phyloP scores from a whole-genome alignment of 202 grass and related monocot genomes.

The Alloteropsis angusta region DNA sequence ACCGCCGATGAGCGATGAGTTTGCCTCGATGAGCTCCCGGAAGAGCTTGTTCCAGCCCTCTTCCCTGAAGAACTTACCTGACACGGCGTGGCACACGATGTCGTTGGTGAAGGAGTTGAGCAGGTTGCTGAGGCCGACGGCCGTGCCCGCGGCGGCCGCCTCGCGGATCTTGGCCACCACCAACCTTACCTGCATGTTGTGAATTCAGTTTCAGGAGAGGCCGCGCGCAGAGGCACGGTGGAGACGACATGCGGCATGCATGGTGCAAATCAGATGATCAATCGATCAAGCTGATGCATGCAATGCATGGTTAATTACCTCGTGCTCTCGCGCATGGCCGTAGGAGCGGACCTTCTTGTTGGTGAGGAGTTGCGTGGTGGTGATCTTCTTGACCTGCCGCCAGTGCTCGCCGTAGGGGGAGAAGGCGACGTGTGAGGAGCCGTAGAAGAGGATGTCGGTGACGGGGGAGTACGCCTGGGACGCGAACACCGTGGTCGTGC shows the following conservation, averaged over 20 bases:
- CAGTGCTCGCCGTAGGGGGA: neutral
- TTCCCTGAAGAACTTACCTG: conserved; percentile 11
- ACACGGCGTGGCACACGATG: conserved; percentile 13
- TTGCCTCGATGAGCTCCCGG: neutral
- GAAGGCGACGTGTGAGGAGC: neutral
- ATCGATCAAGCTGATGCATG: too few species aligned
- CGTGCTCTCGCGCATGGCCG: neutral
- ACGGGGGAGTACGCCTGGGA: neutral
- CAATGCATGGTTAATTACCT: neutral
- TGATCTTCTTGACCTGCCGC: neutral
- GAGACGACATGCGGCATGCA: too few species aligned
- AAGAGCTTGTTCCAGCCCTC: conserved; percentile 18
- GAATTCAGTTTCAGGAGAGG: too few species aligned
- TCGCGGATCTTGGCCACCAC: neutral
- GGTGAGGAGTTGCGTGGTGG: neutral
- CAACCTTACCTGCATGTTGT: neutral
- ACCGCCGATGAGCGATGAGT: neutral
- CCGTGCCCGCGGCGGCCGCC: neutral
- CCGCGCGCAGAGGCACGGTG: too few species aligned
- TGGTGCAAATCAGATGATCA: too few species aligned
- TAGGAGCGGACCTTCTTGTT: neutral
- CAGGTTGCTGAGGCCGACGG: neutral
- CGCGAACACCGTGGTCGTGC: neutral
- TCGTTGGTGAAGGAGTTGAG: conserved; percentile 3
- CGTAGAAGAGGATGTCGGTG: neutral